These are phyloP conservation scores for Allantophomopsis lycopodina DNA, from an alignment of 2,329 filamentous ascomycete genomes.

Conservation along the genomic window DNA sequence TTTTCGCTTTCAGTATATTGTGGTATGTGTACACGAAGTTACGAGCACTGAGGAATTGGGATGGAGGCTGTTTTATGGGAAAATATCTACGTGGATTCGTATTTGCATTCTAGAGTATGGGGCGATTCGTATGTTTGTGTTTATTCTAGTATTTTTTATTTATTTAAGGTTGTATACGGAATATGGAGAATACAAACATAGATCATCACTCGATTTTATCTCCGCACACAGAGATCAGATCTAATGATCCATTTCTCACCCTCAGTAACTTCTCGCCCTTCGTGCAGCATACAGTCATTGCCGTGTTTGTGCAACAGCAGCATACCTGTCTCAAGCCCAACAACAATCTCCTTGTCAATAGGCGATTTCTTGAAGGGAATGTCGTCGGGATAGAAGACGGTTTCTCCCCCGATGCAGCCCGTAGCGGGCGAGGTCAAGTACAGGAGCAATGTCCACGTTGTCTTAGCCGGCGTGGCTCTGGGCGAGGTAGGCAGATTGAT, in stretches of 20 bases:
- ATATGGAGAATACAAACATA: too few species aligned
- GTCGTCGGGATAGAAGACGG: slow-evolving; percentile 75
- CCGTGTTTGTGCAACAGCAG: slow-evolving; percentile 81
- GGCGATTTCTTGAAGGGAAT: slow-evolving; percentile 29
- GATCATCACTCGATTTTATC: slow-evolving; percentile 19
- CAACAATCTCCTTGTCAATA: slow-evolving; percentile 48
- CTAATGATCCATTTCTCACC: slow-evolving; percentile 89
- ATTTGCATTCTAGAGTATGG: too few species aligned
- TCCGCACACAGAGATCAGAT: slow-evolving; percentile 62
- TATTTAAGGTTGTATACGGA: too few species aligned
- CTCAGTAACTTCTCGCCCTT: slow-evolving; percentile 62
- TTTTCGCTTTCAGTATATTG: too few species aligned
- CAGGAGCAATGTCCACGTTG: slow-evolving; percentile 83
- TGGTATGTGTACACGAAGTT: too few species aligned
- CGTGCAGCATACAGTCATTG: slow-evolving; percentile 79
- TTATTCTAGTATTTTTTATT: too few species aligned
- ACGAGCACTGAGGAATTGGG: too few species aligned
- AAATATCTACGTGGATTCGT: too few species aligned
- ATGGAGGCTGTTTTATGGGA: too few species aligned
- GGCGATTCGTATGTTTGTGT: too few species aligned
- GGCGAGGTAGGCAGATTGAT: slow-evolving; percentile 39
- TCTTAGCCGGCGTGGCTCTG: slow-evolving; percentile 39
- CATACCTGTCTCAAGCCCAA: slow-evolving; percentile 72
- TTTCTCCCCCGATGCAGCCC: slow-evolving; percentile 75
- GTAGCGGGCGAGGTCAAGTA: slow-evolving; percentile 69